Evolutionary conservation across 2,329 filamentous ascomycete genomes (phyloP), one percentile per base, ranked within the genome.

Genomic region (Monosporascus sp.): DNA sequence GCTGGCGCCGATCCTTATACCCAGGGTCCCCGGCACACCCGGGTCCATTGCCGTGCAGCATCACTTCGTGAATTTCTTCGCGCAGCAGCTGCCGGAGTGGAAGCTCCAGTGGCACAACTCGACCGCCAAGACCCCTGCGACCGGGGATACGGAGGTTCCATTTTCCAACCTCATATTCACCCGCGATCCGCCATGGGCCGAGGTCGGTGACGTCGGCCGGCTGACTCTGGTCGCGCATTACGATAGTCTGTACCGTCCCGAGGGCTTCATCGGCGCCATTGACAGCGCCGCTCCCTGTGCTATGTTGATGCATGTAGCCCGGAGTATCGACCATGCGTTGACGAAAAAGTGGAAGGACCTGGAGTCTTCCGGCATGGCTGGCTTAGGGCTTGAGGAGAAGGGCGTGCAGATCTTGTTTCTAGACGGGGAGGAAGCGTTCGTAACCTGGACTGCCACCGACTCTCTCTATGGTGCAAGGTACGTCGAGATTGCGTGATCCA

Each of bases 281-380:
- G 94, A 99, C 67, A 96, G 91, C 63, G 94, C 94, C 1, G 94
- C 90, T 19, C 92, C 94, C 9, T 97, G 93, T 70, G 94, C 94
- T 0, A 91, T 97, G 80, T 78, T 99, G 54, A 81, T 99, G 83
- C 90, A 96, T 68, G 84, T 87, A 14, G 90, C 92, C 57, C 80
- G 86, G 60, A 89, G 84, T 58, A 83, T 99, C 46, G 92, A 97
- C 64, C 79, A 75, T 1, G 90, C 89, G 2, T 73, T 97, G 67
- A 89, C 86, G 31, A 81, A 80, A 66, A 96, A 93, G 73, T 97
- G 94, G 90, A 80, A 82, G 31, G 79, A 79, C 34, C 90, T 92
- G 82, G 70, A 83, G 59, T 80, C 76, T 5, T 77, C 80, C 3
- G 86, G 82, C 5, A 74, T 80, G 45, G 71, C 65, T 6, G 77